Evolutionary conservation across 23 red algal genomes (phyloP), one percentile per base, ranked within the genome.

Genomic region (Gracilaria vermiculophylla): DNA sequence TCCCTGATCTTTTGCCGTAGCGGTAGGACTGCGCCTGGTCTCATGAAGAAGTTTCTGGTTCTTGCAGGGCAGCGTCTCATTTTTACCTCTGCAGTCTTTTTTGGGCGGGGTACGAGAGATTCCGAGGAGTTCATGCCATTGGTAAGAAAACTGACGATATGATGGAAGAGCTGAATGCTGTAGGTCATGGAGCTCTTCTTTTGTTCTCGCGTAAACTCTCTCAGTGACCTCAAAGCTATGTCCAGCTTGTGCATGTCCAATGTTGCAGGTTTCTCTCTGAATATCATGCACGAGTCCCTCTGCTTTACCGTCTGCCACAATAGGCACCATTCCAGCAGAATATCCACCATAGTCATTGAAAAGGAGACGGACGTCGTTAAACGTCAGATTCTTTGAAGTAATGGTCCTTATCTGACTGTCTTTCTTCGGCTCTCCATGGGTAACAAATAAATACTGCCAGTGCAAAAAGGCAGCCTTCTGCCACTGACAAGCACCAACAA

Each of bases 261-360:
- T 1, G 12, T 31, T 13, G 5, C 33, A 41, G n/a, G 20, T 1
- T 23, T 70, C 34, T 41, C 28, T n/a, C 2, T 17, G 3, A 1
- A 77, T 55, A 23, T 77, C 73, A 17, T 77, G 10, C 2, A 77
- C 23, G 20, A 77, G 29, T 6, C 52, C 45, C 8, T 35, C 6
- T 32, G 45, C 73, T 37, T 77, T 49, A 1, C 43, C 43, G 1
- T 52, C 31, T 2, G 36, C 45, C 32, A 77, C 73, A 1, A 52
- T 32, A 37, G 45, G 73, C 5, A 77, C 73, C 73, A 77, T 77
- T 20, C 73, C 73, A 28, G 20, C 52, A 17, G 39, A 35, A 31
- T 47, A 77, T 28, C 43, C 36, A 27, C 73, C 45, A 54, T 77
- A 54, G 24, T 77, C 73, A 20, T 53, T 56, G 43, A 77, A 56